Evolutionary conservation across 2,329 filamentous ascomycete species (phyloP), one percentile per base, ranked within the genome.

Genomic region (Penicillium sp.): DNA sequence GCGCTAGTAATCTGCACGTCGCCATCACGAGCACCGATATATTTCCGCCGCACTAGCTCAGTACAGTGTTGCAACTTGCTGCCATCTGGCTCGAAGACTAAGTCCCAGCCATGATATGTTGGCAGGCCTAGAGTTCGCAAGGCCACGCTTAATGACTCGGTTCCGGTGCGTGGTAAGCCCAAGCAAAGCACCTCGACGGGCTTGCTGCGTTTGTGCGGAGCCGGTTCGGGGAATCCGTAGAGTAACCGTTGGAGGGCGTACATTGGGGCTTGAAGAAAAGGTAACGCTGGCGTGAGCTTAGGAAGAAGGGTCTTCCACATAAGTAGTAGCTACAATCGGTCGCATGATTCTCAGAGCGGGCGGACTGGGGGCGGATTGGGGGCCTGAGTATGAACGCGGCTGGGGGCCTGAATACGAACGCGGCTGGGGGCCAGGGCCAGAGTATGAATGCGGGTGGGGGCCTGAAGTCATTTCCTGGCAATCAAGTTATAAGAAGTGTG

Each of bases 161-260:
- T 67, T 13, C 54, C 65, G 5, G 60, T 61, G 8, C 65, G 54
- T 9, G 61, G 60, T 21, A 62, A 34, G 3, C 61, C 65, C 5
- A 66, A 33, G 42, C 59, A 63, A n/a, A 67, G 51, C 8, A 67
- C 55, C 21, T 54, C 47, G 26, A 65, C 29, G 9, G 60, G 61
- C 20, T 57, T 54, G 17, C 40, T 55, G 21, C 58, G 56, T 15
- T 33, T 39, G 21, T 40, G 36, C 13, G 12, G 36, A 17, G 36
- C 21, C 4, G 36, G 36, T 17, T 24, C 12, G 21, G 36, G 36
- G 7, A 40, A 40, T 8, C 36, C 36, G 21, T 40, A 40, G 20
- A 39, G 13, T 39, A 39, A 39, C 5, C 36, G 36, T 17, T 39
- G 7, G 20, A 39, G 36, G 13, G 36, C 36, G 5, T n/a, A 39